A percentile compares a stretch with the other conserved stretches of the same genome.
Evolutionary conservation across 1,284 basidiomycete species (phyloP).

Genomic region (Amylostereum areolatum): DNA sequence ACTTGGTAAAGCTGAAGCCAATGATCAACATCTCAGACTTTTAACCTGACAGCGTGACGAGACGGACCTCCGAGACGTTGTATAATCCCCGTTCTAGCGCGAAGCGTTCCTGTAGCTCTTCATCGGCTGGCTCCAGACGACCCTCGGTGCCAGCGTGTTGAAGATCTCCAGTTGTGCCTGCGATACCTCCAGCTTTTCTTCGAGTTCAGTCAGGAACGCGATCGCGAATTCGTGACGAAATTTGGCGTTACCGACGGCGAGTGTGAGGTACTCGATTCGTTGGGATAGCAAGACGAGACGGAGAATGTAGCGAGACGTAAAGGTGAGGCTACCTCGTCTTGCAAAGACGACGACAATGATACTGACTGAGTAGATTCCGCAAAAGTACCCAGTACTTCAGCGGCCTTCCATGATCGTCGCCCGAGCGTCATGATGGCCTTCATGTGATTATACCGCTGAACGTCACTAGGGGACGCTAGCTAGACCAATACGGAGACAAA

Average conservation of each 20-base stretch:
- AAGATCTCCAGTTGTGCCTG: slow-evolving; percentile 93
- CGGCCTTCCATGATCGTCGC: slow-evolving; percentile 43
- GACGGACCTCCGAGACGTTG: slow-evolving; percentile 64
- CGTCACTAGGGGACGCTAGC: too few species aligned
- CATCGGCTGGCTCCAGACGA: slow-evolving; percentile 35
- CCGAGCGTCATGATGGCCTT: too few species aligned
- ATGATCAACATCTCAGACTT: too few species aligned
- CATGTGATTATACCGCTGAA: too few species aligned
- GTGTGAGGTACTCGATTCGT: slow-evolving; percentile 84
- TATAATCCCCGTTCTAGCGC: slow-evolving; percentile 51
- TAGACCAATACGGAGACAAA: too few species aligned
- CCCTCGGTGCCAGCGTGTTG: slow-evolving; percentile 49
- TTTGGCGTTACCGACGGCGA: slow-evolving; percentile 94
- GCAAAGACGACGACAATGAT: slow-evolving; percentile 1
- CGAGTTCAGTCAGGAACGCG: slow-evolving; percentile 86
- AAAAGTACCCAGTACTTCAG: slow-evolving; percentile 79
- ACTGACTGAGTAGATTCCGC: slow-evolving; percentile 84
- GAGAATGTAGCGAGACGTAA: slow-evolving; percentile 39
- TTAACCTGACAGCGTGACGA: too few species aligned
- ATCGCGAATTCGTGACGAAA: slow-evolving; percentile 88
- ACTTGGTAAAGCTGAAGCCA: slow-evolving; percentile 72
- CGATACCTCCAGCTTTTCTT: slow-evolving; percentile 96
- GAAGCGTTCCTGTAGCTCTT: slow-evolving; percentile 42
- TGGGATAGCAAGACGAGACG: slow-evolving; percentile 57
- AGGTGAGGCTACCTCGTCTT: not conserved